phyloP scores from a whole-genome alignment of 805 yeast species.

The Dipodascus geniculatus region DNA sequence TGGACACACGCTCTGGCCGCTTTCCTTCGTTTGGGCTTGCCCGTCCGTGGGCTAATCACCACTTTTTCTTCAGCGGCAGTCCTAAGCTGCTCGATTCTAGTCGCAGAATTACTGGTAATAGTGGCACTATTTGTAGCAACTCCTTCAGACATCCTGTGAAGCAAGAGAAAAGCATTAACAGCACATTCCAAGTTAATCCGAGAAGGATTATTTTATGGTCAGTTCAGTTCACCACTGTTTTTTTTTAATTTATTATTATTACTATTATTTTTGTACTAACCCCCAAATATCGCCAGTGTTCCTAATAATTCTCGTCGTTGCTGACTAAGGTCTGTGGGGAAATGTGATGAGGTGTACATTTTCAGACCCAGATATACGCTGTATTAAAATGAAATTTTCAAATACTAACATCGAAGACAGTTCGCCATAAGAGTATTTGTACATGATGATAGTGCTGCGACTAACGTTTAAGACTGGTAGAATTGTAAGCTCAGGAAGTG shows the following conservation, averaged over 20 bases:
- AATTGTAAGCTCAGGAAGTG: no score
- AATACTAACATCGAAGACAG: no score
- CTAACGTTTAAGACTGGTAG: no score
- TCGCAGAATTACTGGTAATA: not conserved
- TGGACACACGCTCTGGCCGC: conserved; percentile 83
- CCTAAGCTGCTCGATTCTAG: not conserved
- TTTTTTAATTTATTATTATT: no score
- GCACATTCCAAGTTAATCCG: not conserved
- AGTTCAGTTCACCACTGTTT: not conserved
- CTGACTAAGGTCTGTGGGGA: not conserved
- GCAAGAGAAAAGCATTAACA: not conserved
- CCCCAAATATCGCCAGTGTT: not conserved
- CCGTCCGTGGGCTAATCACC: conserved; percentile 23
- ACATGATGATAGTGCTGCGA: no score
- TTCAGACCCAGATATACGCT: not conserved
- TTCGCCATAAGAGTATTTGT: no score
- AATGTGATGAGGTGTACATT: not conserved
- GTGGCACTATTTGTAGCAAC: not conserved
- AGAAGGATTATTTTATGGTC: not conserved
- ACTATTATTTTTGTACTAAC: not conserved
- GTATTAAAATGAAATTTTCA: no score
- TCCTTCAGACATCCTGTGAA: not conserved
- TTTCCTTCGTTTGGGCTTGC: conserved; percentile 42
- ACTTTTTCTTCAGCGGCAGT: not conserved
- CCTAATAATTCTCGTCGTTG: not conserved